Evolutionary conservation across 352 stramenopile species (phyloP), one percentile per base, ranked within the genome.

Genomic region (Phytophthora pseudosyringae): DNA sequence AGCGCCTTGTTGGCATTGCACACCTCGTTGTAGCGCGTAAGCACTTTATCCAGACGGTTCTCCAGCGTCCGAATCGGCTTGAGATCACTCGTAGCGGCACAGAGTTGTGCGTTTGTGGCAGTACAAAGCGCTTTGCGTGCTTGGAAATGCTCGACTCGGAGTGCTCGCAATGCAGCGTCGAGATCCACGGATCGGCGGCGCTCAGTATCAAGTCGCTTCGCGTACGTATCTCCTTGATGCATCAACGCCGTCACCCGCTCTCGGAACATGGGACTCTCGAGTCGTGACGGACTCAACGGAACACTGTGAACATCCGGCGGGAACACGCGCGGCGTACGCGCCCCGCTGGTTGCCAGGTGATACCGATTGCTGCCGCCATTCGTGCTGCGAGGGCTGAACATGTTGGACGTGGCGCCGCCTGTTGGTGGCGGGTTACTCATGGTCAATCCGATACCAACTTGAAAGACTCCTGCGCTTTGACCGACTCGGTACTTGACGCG

Each of bases 1-100:
- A 95, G 67, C 16, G 77, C 78, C 72, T 93, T 93, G 82, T 95
- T 95, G 9, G 74, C 64, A 26, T 92, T 92, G 71, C 86, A 86
- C 58, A 91, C 79, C 68, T 95, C 83, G 58, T 95, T 93, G 75
- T 90, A 91, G 9, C 83, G 80, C 10, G 84, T 93, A n/a, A 95
- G 70, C 40, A 93, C 82, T 40, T 95, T 92, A 54, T 95, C 85
- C 9, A 95, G 69, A 7, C 81, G 84, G 52, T 93, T 95, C 55
- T 95, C 86, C 4, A 95, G 70, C n/a, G 76, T 90, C 40, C 80
- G 78, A 26, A 93, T 75, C 8, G 80, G 81, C 56, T 86, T 89
- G 56, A 86, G 67, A 15, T 87, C 83, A 5, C 61, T 73, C 25
- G 81, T 88, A 0, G 78, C 80, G 12, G 67, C 75, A 16, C 62